Evolutionary conservation across 768 basidiomycete species (phyloP).

Genomic region (Lenzites betulinus): DNA sequence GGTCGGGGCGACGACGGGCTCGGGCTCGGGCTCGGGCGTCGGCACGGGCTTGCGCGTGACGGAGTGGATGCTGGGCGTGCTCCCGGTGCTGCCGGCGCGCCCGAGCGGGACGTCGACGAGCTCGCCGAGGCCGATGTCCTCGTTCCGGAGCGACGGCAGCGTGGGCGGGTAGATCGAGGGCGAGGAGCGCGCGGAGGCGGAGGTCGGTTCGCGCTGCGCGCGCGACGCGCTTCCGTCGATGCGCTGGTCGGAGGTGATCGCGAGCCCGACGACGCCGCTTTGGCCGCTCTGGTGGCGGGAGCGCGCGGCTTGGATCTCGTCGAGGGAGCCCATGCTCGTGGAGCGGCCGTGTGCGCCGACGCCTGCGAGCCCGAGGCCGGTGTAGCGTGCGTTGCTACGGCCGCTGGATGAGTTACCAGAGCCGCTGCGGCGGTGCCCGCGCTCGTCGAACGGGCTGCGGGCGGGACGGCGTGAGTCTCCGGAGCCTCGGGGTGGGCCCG

Average conservation of each 20-base stretch:
- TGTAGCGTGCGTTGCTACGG: not conserved
- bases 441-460: constrained; percentile 16
- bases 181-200: constrained; percentile 18
- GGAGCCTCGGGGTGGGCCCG: not conserved
- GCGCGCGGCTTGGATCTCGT: not conserved
- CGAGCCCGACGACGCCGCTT: constrained; percentile 12
- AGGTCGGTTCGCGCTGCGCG: not conserved
- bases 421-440: not conserved
- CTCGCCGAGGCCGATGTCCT: not conserved
- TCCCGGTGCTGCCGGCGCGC: not conserved
- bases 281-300: constrained; percentile 8
- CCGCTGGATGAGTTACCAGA: not conserved
- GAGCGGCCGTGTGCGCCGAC: constrained; percentile 10
- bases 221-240: not conserved
- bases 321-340: not conserved
- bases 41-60: constrained; percentile 12
- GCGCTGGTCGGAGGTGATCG: constrained; percentile 15
- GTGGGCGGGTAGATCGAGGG: constrained; percentile 22
- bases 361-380: constrained; percentile 15
- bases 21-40: not conserved
- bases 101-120: constrained; percentile 16
- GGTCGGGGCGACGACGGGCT: constrained; percentile 4
- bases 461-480: not conserved
- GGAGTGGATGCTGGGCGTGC: constrained; percentile 9
- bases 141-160: constrained; percentile 4